Evolutionary conservation across 768 basidiomycete genomes (phyloP), one percentile per base, ranked within the genome.

Genomic region (Trametes meyenii): DNA sequence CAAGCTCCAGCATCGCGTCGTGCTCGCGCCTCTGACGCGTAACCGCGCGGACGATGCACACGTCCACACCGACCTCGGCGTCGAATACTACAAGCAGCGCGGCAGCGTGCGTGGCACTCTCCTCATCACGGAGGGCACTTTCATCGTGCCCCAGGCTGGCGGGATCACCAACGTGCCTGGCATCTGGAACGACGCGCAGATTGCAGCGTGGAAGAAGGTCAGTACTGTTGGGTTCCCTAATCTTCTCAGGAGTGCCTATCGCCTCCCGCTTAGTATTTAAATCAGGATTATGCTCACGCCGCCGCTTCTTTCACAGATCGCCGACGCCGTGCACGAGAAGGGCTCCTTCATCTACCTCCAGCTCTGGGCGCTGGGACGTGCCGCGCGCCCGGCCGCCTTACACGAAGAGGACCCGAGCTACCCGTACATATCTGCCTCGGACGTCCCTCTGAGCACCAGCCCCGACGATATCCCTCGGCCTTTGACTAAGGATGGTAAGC

Each of bases 141-240:
- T 79, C 53, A 81, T 89, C 50, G 77, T 81, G 0, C 69, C 72
- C 1, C 66, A 78, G 14, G 84, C 85, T 0, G 83, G 81, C 2
- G 86, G 85, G 1, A 76, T 72, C 43, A 51, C 59, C 1, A 72
- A 83, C 56, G 78, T 81, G 0, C 89, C 89, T 1, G 89, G 89
- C 0, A 83, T 90, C 55, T 90, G 82, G 77, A 83, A 70, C n/a
- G 70, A 80, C 2, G 83, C 80, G 23, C 90, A 93, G 63, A 79
- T 79, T 33, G 60, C 67, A 10, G 77, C 65, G 0, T 86, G 85
- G 85, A 83, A 80, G 65, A 65, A 71, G 66, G 81, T 81, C 35
- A 26, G 75, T 70, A 1, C 24, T 33, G 7, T 14, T 33, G 35
- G 5, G 17, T 33, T 23, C 14, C 17, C 13, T 2, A n/a, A 10